Conservation (phyloP, 1,284 basidiomycete species). For the Vanrija humicola region DNA sequence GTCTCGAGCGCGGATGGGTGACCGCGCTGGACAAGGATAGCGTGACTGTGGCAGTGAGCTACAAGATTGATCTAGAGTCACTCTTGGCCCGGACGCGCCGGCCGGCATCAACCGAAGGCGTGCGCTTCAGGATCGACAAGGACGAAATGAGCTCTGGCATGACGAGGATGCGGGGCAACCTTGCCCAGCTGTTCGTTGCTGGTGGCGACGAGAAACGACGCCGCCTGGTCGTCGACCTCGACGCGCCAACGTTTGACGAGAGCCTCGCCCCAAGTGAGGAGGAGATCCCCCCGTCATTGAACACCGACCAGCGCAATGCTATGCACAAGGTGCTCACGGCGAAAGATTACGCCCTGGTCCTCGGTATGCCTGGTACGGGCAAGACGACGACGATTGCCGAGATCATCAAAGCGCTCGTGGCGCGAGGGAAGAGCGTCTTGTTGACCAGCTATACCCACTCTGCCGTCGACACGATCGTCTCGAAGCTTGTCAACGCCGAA, state of each 20-base stretch:
- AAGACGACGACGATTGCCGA: constrained; percentile 94
- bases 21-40: constrained; percentile 62
- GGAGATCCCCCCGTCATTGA: constrained; percentile 55
- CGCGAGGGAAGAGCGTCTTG: constrained; percentile 77
- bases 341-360: constrained; percentile 82
- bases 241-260: constrained; percentile 60
- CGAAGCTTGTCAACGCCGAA: constrained; percentile 66
- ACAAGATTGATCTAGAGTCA: constrained; percentile 60
- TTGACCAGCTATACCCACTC: constrained; percentile 94
- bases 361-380: constrained; percentile 98
- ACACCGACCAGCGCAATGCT: constrained; percentile 69
- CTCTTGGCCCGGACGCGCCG: constrained; percentile 52
- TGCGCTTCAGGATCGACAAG: constrained; percentile 78
- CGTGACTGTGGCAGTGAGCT: constrained; percentile 76
- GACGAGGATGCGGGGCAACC: constrained; percentile 81
- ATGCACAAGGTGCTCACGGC: constrained; percentile 71
- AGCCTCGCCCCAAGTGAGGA: constrained; percentile 26
- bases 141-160: constrained; percentile 87
- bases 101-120: neutral
- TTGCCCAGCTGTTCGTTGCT: constrained; percentile 78
- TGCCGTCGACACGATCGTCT: constrained; percentile 90
- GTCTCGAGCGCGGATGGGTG: constrained; percentile 80
- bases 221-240: constrained; percentile 75
- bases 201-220: constrained; percentile 61
- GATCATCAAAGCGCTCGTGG: constrained; percentile 74